Conservation (phyloP, 257 asterid genomes). For the Forsythia suspensa region DNA sequence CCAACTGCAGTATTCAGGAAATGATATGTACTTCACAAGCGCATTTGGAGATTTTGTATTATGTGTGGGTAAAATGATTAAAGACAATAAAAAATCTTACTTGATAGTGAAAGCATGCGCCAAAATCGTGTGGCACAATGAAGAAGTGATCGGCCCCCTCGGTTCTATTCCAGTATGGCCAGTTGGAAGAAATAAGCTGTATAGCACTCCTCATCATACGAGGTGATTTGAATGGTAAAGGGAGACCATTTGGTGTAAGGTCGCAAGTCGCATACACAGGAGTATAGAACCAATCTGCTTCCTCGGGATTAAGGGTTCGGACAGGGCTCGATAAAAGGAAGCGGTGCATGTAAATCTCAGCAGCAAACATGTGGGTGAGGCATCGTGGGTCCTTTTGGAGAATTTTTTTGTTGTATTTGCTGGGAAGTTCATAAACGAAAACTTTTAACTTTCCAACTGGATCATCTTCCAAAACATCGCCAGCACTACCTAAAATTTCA, state of each 20-base stretch:
- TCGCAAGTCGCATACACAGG: conserved; percentile 52
- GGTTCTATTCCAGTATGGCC: conserved; percentile 56
- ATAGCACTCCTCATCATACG: conserved; percentile 57
- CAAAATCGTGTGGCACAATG: conserved; percentile 49
- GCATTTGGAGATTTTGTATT: neutral
- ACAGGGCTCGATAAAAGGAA: conserved; percentile 43
- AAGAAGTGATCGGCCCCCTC: conserved; percentile 59
- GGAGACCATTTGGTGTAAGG: conserved; percentile 51
- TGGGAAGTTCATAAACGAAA: conserved; percentile 51
- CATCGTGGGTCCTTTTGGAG: conserved; percentile 53
- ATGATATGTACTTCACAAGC: neutral
- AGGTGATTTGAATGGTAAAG: conserved; percentile 48
- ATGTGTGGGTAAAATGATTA: neutral
- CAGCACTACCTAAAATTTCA: conserved; percentile 43
- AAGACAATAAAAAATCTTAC: conserved; percentile 24
- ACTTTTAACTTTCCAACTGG: conserved; percentile 52
- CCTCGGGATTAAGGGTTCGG: conserved; percentile 49
- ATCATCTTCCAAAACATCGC: conserved; percentile 57
- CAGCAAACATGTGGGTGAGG: conserved; percentile 56
- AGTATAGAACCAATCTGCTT: conserved; percentile 55
- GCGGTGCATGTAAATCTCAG: conserved; percentile 53
- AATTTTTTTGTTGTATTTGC: conserved; percentile 51
- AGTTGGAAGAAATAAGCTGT: conserved; percentile 46
- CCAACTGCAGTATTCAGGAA: neutral
- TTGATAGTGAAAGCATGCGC: conserved; percentile 53